These are phyloP conservation scores for Venturiaceae sp. DNA, from an alignment of 2,329 filamentous ascomycete genomes.

Conservation along the genomic window DNA sequence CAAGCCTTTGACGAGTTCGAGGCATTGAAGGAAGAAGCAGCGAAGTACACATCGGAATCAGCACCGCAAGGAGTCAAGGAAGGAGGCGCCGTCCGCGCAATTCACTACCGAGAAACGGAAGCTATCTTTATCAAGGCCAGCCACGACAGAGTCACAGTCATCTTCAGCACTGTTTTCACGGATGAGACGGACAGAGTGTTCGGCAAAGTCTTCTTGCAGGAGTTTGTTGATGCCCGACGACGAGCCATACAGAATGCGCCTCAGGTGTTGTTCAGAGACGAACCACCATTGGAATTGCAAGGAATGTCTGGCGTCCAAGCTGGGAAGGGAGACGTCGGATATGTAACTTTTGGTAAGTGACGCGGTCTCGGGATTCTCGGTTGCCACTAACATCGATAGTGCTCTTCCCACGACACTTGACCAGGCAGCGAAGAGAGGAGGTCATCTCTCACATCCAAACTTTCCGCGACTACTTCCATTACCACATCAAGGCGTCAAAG, in stretches of 20 bases:
- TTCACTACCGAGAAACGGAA: conserved; percentile 98
- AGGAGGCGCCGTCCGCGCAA: conserved; percentile 86
- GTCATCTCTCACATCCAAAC: conserved; percentile 99
- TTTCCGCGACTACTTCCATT: conserved; percentile 99
- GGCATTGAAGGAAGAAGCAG: conserved; percentile 74
- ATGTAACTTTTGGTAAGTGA: conserved; percentile 85
- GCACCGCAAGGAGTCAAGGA: conserved; percentile 85
- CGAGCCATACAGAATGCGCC: conserved; percentile 97
- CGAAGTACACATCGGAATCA: conserved; percentile 86
- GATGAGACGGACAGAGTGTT: conserved; percentile 98
- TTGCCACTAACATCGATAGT: conserved; percentile 43
- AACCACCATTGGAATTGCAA: conserved; percentile 85
- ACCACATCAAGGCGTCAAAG: conserved; percentile 99
- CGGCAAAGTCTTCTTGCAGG: conserved; percentile 81
- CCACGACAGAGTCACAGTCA: conserved; percentile 94
- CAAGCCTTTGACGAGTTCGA: conserved; percentile 92
- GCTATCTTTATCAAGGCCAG: conserved; percentile 98
- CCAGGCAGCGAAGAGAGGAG: conserved; percentile 79
- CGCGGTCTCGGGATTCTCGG: conserved; percentile 10
- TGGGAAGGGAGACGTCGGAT: conserved; percentile 80
- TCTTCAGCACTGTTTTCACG: conserved; percentile 96
- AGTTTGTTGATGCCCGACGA: conserved; percentile 93
- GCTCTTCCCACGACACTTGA: conserved; percentile 90
- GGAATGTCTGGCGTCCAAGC: conserved; percentile 73
- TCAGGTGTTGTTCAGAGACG: conserved; percentile 92